phyloP scores from a whole-genome alignment of 2,329 filamentous ascomycete genomes.

The Aspergillus tamarii region DNA sequence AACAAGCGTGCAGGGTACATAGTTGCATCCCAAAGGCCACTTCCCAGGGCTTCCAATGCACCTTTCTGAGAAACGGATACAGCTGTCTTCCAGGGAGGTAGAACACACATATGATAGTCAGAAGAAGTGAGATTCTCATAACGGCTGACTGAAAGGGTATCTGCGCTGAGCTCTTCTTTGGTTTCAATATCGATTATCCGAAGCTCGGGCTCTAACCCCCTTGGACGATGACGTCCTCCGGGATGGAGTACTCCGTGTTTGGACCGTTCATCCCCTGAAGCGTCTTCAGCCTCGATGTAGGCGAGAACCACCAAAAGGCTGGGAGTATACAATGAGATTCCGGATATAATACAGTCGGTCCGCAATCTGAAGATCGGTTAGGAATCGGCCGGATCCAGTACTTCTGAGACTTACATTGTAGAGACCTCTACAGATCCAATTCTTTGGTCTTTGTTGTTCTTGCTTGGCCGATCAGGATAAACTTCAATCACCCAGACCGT shows the following conservation, averaged over 20 bases:
- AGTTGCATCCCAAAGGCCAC: constrained; percentile 84
- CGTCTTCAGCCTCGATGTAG: constrained; percentile 76
- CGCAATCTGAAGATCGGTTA: constrained; percentile 65
- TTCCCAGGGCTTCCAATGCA: constrained; percentile 74
- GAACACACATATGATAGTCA: constrained; percentile 86
- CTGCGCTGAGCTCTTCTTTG: constrained; percentile 81
- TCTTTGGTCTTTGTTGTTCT: constrained; percentile 68
- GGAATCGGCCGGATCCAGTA: constrained; percentile 23
- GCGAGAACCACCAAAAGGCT: constrained; percentile 88
- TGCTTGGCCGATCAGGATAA: constrained; percentile 71
- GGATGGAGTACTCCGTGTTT: constrained; percentile 54
- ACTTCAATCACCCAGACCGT: constrained; percentile 96
- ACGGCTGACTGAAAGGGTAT: constrained; percentile 81
- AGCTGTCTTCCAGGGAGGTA: constrained; percentile 74
- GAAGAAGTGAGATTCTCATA: constrained; percentile 83
- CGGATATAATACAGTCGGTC: constrained; percentile 97
- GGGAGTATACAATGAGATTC: constrained; percentile 93
- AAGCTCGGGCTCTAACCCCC: constrained; percentile 83
- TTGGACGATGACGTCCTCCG: constrained; percentile 71
- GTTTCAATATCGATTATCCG: constrained; percentile 87
- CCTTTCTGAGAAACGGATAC: constrained; percentile 69
- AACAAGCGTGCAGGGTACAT: constrained; percentile 87
- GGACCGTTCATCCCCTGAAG: constrained; percentile 56
- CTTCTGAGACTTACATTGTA: constrained; percentile 72
- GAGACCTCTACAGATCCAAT: constrained; percentile 85